Conservation (phyloP, 352 stramenopile genomes). For the Salisapilia sapeloensis region DNA sequence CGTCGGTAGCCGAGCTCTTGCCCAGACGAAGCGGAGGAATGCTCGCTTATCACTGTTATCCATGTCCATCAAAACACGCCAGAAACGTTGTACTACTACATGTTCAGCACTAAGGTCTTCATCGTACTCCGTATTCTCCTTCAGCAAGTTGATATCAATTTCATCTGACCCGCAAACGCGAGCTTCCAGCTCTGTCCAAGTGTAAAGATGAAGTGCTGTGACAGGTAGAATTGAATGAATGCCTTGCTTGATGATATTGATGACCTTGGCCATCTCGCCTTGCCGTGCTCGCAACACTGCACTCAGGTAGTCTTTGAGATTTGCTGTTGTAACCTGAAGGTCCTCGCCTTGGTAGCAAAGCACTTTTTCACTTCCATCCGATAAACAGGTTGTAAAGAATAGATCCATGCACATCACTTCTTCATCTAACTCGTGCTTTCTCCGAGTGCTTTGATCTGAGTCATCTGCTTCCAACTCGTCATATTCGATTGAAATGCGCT, state of each 20-base stretch:
- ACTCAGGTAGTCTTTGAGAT: constrained; percentile 28
- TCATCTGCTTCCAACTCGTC: neutral
- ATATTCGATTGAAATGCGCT: constrained; percentile 10
- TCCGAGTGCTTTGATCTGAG: neutral
- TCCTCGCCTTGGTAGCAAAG: constrained; percentile 17
- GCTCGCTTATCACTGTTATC: constrained; percentile 45
- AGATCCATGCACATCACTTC: constrained; percentile 51
- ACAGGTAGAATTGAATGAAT: constrained; percentile 61
- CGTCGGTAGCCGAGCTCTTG: constrained; percentile 43
- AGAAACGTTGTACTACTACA: constrained; percentile 64
- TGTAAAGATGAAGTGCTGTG: constrained; percentile 31
- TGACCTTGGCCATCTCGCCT: constrained; percentile 20
- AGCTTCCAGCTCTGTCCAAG: constrained; percentile 51
- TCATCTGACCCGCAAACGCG: constrained; percentile 52
- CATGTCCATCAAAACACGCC: constrained; percentile 44
- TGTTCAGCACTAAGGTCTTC: constrained; percentile 44
- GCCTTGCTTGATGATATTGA: constrained; percentile 61
- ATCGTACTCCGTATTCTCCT: constrained; percentile 71
- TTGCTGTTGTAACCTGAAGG: constrained; percentile 20
- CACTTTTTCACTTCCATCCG: constrained; percentile 29
- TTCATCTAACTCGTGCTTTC: constrained; percentile 11
- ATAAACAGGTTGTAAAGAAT: constrained; percentile 56
- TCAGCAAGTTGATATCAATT: constrained; percentile 51
- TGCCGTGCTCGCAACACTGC: constrained; percentile 17
- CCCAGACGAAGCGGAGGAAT: constrained; percentile 75